A percentile compares a stretch with the other conserved stretches of the same genome.
These are phyloP conservation scores for Chenopodium berlandieri DNA, from an alignment of 148 eudicot species.

Conservation along the genomic window DNA sequence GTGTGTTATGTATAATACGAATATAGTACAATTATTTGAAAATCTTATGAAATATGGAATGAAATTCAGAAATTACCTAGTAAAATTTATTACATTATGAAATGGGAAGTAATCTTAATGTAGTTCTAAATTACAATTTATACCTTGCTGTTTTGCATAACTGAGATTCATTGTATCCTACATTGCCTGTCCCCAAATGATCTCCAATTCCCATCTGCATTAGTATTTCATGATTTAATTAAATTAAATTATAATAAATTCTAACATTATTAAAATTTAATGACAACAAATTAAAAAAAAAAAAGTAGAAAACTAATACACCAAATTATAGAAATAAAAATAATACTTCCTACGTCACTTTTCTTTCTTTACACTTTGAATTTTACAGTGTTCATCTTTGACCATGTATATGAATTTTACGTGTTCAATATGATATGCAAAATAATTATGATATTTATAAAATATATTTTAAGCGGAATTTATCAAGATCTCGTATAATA, in stretches of 20 bases:
- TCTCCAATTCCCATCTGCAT: constrained; percentile 31
- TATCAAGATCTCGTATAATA: too few species aligned
- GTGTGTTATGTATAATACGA: not conserved
- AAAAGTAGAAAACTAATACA: not conserved
- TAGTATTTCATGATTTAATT: constrained; percentile 2
- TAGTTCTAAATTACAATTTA: not conserved
- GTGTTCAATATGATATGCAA: too few species aligned
- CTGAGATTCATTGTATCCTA: constrained; percentile 26
- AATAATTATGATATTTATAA: too few species aligned
- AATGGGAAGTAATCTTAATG: constrained; percentile 14
- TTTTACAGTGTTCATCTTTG: too few species aligned
- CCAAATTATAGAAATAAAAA: too few species aligned
- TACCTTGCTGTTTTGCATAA: constrained; percentile 27
- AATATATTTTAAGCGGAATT: too few species aligned
- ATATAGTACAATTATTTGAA: too few species aligned
- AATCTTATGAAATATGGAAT: not conserved
- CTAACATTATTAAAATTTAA: not conserved
- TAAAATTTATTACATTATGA: not conserved
- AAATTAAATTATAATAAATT: not conserved
- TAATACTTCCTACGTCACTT: too few species aligned
- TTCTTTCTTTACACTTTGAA: too few species aligned
- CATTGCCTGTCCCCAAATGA: constrained; percentile 20
- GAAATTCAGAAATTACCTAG: not conserved
- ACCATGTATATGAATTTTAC: too few species aligned
- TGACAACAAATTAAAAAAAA: not conserved